Conservation (phyloP, 176 grass and related monocot species). For the Miscanthus lutarioriparius region DNA sequence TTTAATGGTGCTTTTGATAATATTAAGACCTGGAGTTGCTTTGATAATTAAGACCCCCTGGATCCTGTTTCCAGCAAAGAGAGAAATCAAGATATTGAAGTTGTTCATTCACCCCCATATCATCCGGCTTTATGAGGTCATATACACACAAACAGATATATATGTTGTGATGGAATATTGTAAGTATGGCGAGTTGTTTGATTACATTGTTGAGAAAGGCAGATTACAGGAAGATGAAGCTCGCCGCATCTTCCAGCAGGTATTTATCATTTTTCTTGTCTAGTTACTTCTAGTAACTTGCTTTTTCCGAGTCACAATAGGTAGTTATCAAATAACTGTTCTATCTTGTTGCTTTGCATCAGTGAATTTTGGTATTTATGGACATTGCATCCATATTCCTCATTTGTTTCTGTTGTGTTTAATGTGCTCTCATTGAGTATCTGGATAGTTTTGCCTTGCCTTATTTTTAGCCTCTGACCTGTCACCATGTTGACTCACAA, state of each 20-base stretch:
- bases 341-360: conserved; percentile 15
- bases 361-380: conserved; percentile 10
- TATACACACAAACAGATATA: conserved; percentile 81
- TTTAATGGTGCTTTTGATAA: conserved; percentile 17
- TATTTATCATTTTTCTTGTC: conserved; percentile 7
- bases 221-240: conserved; percentile 86
- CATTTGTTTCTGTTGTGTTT: conserved; percentile 3
- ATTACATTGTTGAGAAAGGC: conserved; percentile 93
- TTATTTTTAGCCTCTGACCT: background rate
- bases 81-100: conserved; percentile 94
- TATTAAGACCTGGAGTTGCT: background rate
- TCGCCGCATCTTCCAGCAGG: conserved; percentile 93
- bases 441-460: background rate
- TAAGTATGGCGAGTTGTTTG: conserved; percentile 85
- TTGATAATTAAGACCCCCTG: conserved; percentile 11
- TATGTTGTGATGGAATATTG: conserved; percentile 95
- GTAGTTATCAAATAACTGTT: background rate
- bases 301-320: background rate
- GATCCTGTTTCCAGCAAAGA: conserved; percentile 64
- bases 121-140: conserved; percentile 93
- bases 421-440: background rate
- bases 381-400: background rate
- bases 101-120: conserved; percentile 95
- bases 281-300: background rate
- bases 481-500: background rate